Conservation (phyloP, 2,329 filamentous ascomycete species). For the Calonectria pauciramosa region DNA sequence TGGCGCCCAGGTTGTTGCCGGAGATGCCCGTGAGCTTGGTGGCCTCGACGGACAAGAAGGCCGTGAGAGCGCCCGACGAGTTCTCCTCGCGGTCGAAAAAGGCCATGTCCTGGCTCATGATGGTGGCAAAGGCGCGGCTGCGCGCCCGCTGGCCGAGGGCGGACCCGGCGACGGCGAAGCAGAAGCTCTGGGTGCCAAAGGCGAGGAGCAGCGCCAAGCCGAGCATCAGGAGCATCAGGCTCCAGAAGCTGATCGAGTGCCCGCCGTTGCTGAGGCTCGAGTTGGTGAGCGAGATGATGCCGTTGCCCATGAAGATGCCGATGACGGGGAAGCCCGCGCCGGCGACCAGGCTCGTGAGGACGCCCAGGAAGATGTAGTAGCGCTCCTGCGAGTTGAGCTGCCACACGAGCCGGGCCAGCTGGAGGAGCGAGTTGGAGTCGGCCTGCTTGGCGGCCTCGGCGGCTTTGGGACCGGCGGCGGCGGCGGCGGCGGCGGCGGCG, state of each 20-base stretch:
- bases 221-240: not conserved
- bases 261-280: not conserved
- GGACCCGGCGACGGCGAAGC: not conserved
- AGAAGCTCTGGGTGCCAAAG: not conserved
- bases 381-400: conserved; percentile 4
- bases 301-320: not conserved
- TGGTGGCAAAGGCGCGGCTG: not conserved
- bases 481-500: too few relatives aligned
- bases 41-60: conserved; percentile 1
- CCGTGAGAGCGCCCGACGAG: conserved; percentile 4
- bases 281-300: not conserved
- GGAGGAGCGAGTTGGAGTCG: not conserved
- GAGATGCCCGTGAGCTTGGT: conserved; percentile 4
- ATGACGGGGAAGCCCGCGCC: not conserved
- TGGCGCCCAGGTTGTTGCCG: conserved; percentile 4
- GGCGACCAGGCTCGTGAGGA: not conserved
- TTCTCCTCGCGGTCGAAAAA: conserved; percentile 17
- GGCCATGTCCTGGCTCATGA: conserved; percentile 15
- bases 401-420: not conserved
- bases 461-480: not conserved
- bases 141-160: not conserved
- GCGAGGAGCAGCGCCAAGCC: not conserved
- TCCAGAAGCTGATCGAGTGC: conserved; percentile 4
- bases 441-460: not conserved
- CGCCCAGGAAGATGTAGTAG: not conserved